Percentiles rank a stretch among this genome's conserved stretches.
These are phyloP conservation scores for Ajuga reptans DNA, from an alignment of 305 asterid species.

Conservation along the genomic window DNA sequence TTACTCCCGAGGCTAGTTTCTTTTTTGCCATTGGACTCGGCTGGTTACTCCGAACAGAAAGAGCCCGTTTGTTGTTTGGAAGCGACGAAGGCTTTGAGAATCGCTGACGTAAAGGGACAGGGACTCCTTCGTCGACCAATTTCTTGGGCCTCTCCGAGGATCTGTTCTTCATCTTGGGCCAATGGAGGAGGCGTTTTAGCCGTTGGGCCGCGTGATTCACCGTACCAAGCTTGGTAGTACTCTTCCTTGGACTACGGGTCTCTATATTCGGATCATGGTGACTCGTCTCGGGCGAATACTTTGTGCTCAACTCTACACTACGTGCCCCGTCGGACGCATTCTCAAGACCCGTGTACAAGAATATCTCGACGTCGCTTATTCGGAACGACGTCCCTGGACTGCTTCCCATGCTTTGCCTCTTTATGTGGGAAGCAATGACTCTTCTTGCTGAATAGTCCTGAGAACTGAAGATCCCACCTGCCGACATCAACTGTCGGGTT, in stretches of 20 bases:
- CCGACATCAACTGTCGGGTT: conserved; percentile 61
- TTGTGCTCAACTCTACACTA: conserved; percentile 23
- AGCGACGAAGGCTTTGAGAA: conserved; percentile 48
- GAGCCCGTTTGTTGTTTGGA: conserved; percentile 60
- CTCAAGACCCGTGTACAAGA: conserved; percentile 59
- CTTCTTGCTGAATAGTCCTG: conserved; percentile 62
- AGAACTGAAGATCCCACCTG: conserved; percentile 65
- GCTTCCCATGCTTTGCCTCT: conserved; percentile 59
- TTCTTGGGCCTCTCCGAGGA: conserved; percentile 33
- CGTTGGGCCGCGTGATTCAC: conserved; percentile 39
- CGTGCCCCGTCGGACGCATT: conserved; percentile 37
- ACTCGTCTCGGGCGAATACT: conserved; percentile 35
- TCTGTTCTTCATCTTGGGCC: conserved; percentile 51
- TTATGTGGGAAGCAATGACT: conserved; percentile 67
- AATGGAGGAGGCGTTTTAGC: conserved; percentile 55
- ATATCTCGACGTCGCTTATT: conserved; percentile 67
- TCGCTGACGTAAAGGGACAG: conserved; percentile 62
- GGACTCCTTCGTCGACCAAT: conserved; percentile 31
- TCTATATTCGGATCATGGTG: conserved; percentile 20
- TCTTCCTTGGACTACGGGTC: conserved; percentile 21
- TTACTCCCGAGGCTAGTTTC: conserved; percentile 62
- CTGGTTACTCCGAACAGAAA: conserved; percentile 50
- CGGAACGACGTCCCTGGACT: conserved; percentile 92
- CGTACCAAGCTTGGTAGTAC: conserved; percentile 21
- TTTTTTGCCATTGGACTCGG: conserved; percentile 74